phyloP scores from a whole-genome alignment of 257 asterid genomes.

The Jasminum sambac region DNA sequence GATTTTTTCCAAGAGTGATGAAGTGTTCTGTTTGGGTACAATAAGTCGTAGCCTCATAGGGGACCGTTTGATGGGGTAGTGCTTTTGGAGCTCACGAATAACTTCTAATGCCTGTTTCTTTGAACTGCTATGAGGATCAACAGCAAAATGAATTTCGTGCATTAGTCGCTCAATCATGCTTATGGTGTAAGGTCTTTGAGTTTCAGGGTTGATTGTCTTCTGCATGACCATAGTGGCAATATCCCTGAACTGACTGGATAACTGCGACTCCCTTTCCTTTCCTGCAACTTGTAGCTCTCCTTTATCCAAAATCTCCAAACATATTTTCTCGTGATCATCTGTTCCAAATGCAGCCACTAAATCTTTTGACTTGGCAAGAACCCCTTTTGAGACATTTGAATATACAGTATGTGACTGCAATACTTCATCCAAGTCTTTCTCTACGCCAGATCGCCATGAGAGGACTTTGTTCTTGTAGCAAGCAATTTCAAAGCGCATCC shows the following conservation, averaged over 20 bases:
- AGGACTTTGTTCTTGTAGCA: conserved; percentile 98
- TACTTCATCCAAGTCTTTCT: conserved; percentile 96
- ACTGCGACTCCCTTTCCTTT: conserved; percentile 91
- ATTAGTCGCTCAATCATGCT: conserved; percentile 95
- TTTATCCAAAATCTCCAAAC: conserved; percentile 95
- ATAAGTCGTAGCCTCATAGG: conserved; percentile 77
- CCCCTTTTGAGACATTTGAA: conserved; percentile 85
- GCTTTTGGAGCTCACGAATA: conserved; percentile 90
- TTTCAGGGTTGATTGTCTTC: conserved; percentile 89
- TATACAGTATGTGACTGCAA: conserved; percentile 90
- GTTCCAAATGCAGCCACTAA: conserved; percentile 75
- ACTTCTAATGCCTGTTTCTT: conserved; percentile 99
- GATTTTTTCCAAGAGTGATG: conserved; percentile 40
- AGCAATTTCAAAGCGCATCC: conserved; percentile 87
- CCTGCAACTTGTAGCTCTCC: conserved; percentile 99
- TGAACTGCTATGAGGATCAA: conserved; percentile 89
- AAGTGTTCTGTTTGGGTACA: conserved; percentile 30
- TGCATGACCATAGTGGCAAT: conserved; percentile 93
- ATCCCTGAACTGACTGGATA: conserved; percentile 89
- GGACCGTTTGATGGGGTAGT: conserved; percentile 80
- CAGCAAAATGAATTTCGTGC: conserved; percentile 93
- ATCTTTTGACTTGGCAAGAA: conserved; percentile 87
- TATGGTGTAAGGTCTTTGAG: conserved; percentile 88
- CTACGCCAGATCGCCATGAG: conserved; percentile 93
- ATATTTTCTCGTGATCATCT: conserved; percentile 75